Evolutionary conservation across 495 filamentous ascomycete genomes (phyloP), one percentile per base, ranked within the genome.

Genomic region (Darksidea phi): DNA sequence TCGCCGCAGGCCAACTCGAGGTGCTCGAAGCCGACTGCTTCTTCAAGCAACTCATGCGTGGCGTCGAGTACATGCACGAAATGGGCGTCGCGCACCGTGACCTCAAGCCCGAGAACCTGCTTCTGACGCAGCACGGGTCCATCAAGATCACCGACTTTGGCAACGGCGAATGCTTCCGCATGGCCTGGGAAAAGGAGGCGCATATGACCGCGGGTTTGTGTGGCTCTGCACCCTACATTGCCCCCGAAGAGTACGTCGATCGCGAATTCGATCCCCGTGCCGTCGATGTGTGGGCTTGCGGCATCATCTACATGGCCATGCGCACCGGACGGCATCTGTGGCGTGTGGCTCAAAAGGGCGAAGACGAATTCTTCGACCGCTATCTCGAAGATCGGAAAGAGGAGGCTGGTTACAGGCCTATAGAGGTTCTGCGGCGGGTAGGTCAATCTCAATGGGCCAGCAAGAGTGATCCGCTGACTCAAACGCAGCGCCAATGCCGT

Each of bases 271-370:
- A 99, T 72, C 95, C 94, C 13, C 81, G 94, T 49, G 93, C 94
- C 1, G 95, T 99, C 46, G 94, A 99, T 71, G 86, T 97, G 46
- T 99, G 94, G 94, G 95, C 94, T 17, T 93, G 89, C 50, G 94
- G 94, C 67, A 94, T 99, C 32, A 97, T 99, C 55, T 99, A 99
- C 77, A 97, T 99, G 95, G 94, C 94, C 6, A 99, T 98, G 94
- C 82, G 94, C 50, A 99, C 94, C 15, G 94, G 94, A 42, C 79
- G 94, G 32, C 95, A 99, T 76, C 77, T 97, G 4, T 99, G 94
- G 94, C 84, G 91, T n/a, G 82, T 96, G 12, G 94, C 94, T 6
- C 90, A 90, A 74, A 92, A 89, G 72, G 93, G 94, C 42, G 93
- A 97, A 68, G 94, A 98, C 67, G 95, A 97, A 63, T 99, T 97